These are phyloP conservation scores for Colletotrichum abscissum DNA, from an alignment of 2,329 filamentous ascomycete species.

Conservation along the genomic window DNA sequence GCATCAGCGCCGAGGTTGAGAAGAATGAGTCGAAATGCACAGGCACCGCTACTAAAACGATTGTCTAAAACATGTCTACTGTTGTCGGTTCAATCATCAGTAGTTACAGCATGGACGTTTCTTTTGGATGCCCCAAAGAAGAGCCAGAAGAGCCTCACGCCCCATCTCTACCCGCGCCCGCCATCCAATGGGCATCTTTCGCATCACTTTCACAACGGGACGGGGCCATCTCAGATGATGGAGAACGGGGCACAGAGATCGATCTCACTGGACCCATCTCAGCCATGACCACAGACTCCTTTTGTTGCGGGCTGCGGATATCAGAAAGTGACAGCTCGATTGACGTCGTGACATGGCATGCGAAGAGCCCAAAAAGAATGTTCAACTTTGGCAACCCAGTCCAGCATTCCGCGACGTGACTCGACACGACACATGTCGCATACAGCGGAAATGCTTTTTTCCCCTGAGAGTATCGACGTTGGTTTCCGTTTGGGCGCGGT, in stretches of 20 bases:
- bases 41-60: neutral
- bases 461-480: conserved; percentile 9
- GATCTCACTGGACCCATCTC: conserved; percentile 32
- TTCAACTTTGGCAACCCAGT: neutral
- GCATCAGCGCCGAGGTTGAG: neutral
- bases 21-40: neutral
- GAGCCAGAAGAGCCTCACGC: conserved; percentile 30
- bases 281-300: conserved; percentile 23
- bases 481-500: neutral
- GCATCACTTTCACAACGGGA: conserved; percentile 23
- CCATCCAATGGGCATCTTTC: conserved; percentile 30
- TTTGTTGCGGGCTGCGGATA: neutral
- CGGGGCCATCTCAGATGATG: conserved; percentile 33
- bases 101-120: conserved; percentile 16
- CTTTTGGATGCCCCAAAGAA: conserved; percentile 20
- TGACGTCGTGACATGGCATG: neutral
- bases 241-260: conserved; percentile 35
- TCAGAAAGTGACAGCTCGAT: neutral
- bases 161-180: conserved; percentile 33
- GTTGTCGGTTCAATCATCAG: conserved; percentile 6
- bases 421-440: conserved; percentile 3
- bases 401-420: conserved; percentile 21
- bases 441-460: conserved; percentile 17
- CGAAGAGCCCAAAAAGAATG: neutral
- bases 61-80: conserved; percentile 13